Percentiles rank a stretch among this genome's conserved stretches.
Evolutionary conservation across 1,284 basidiomycete genomes (phyloP).

Genomic region (Erythrobasidium hasegawianum): DNA sequence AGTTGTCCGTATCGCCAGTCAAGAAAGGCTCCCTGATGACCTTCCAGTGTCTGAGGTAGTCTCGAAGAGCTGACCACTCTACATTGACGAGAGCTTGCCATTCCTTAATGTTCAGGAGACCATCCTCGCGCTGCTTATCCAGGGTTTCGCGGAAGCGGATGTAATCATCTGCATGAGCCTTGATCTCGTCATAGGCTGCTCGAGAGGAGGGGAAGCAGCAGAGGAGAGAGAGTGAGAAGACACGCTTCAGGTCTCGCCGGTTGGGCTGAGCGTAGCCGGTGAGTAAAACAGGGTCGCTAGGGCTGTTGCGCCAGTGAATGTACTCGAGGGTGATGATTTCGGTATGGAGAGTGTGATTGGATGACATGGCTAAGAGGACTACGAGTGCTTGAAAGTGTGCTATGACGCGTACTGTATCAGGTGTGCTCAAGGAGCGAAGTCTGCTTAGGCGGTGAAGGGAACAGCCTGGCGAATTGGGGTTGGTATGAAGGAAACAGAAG

Average conservation of each 20-base stretch:
- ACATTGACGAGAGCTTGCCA: neutral
- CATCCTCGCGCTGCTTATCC: neutral
- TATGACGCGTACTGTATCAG: neutral
- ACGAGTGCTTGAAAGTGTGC: too few relatives aligned
- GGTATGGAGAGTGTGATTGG: neutral
- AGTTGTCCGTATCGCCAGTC: neutral
- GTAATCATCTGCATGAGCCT: neutral
- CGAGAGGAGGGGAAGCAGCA: neutral
- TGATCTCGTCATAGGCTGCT: neutral
- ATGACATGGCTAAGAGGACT: too few relatives aligned
- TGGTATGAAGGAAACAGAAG: neutral
- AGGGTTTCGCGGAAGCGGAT: neutral
- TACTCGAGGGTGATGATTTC: neutral
- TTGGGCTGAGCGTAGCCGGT: neutral
- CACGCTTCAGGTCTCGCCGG: neutral
- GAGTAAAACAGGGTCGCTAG: neutral
- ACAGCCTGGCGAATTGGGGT: neutral
- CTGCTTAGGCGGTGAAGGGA: too few relatives aligned
- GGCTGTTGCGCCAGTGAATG: constrained; percentile 1
- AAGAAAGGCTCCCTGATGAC: neutral
- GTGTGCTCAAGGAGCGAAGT: neutral
- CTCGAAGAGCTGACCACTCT: neutral
- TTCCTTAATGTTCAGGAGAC: neutral
- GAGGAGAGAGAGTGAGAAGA: neutral
- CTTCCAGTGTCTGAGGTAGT: neutral